Base-by-base conservation (phyloP, 176 grass and related monocot genomes). In the Musa troglodytarum region DNA sequence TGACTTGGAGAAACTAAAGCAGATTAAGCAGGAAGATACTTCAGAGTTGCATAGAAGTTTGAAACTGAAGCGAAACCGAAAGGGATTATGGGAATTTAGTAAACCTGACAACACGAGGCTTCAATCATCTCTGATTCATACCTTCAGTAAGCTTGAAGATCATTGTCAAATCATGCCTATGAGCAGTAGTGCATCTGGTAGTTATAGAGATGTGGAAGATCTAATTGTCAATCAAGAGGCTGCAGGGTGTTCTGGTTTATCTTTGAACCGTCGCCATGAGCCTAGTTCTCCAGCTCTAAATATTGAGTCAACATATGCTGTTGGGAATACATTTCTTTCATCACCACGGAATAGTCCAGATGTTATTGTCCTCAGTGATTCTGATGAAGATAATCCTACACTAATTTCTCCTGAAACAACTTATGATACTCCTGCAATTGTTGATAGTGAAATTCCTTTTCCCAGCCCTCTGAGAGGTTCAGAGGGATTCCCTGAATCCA, bases 331-430 rank as follows among this genome's bases (percentile, higher is more conserved):
- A 78, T 25, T 52, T 14, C 88, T 78, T 21, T 63, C 80, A 52
- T 79, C 79, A 64, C 71, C 78, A 43, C 34, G 34, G 55, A 91
- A 82, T 54, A 66, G 63, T 63, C 25, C 76, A 67, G 76, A 81
- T 77, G 85, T 99, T 82, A 99, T 99, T 81, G 73, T 95, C 69
- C 88, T 95, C 76, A 99, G 86, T 73, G 96, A 99, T 81, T 95
- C 96, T 76, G 96, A 99, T 79, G 90, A 99, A 78, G 95, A 89
- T 71, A 89, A 93, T 24, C 26, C 81, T 21, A 12, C 26, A 10
- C 53, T 82, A 9, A 64, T 89, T 79, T 54, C 74, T 25, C 84
- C 71, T 2, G 82, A 76, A 58, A 43, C 68, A 64, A 59, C 74
- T 54, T 95, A 85, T 83, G 84, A 84, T 21, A 53, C 76, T 52